phyloP scores from a whole-genome alignment of 345 rosid species.

The Microcos paniculata region DNA sequence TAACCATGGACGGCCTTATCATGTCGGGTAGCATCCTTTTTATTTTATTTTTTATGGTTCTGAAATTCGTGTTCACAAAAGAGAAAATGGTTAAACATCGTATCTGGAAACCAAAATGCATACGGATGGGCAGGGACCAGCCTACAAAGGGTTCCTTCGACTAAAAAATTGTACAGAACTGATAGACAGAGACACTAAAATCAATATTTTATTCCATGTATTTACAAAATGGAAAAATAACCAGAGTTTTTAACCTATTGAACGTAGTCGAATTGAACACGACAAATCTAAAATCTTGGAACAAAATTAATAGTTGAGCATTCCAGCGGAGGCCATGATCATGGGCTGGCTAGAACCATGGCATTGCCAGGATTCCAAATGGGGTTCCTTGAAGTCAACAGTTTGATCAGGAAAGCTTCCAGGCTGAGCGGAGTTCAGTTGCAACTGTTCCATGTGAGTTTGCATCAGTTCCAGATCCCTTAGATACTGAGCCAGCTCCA shows the following conservation, averaged over 20 bases:
- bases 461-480: not conserved
- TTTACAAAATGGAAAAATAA: not conserved
- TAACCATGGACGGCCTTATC: conserved; percentile 1
- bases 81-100: not conserved
- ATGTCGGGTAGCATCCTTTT: not conserved
- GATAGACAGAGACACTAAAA: not conserved
- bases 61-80: not conserved
- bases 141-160: too few species aligned
- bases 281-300: not conserved
- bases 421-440: not conserved
- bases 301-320: conserved; percentile 1
- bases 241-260: not conserved
- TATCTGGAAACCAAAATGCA: not conserved
- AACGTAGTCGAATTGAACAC: not conserved
- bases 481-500: not conserved
- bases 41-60: not conserved
- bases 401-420: not conserved
- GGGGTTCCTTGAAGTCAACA: not conserved
- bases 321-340: not conserved
- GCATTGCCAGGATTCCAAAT: conserved; percentile 2
- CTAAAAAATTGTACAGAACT: too few species aligned
- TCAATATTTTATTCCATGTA: not conserved
- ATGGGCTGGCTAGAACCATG: conserved; percentile 4
- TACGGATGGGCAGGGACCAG: not conserved
- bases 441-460: not conserved